These are phyloP conservation scores for Penicillium herquei DNA, from an alignment of 495 filamentous ascomycete species.

Conservation along the genomic window DNA sequence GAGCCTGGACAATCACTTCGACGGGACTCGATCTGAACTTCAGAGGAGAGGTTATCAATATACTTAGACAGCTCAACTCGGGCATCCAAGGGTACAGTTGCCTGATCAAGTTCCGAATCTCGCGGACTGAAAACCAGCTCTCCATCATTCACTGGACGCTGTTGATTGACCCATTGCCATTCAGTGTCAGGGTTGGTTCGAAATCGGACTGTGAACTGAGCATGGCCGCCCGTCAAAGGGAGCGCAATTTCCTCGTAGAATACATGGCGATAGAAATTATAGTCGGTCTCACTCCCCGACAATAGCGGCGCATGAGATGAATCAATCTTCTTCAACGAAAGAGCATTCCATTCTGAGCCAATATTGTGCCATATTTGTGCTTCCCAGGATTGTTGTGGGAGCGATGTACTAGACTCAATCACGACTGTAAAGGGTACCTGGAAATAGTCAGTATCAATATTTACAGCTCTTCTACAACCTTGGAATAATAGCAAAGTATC, in stretches of 20 bases:
- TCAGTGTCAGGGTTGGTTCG: constrained; percentile 48
- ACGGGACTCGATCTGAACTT: constrained; percentile 54
- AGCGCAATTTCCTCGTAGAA: constrained; percentile 35
- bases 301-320: constrained; percentile 32
- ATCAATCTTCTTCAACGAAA: constrained; percentile 29
- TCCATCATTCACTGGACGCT: constrained; percentile 59
- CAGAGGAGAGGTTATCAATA: constrained; percentile 57
- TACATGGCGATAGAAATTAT: constrained; percentile 37
- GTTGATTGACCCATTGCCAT: constrained; percentile 78
- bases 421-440: constrained; percentile 64
- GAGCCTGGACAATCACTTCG: constrained; percentile 70
- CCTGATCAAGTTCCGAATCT: constrained; percentile 5
- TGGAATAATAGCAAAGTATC: neutral
- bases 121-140: constrained; percentile 44
- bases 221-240: constrained; percentile 27
- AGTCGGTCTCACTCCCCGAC: constrained; percentile 18
- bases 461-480: neutral
- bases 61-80: constrained; percentile 54
- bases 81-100: constrained; percentile 7
- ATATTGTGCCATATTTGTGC: constrained; percentile 76
- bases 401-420: constrained; percentile 61
- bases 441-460: neutral
- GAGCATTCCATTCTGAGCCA: constrained; percentile 34
- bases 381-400: constrained; percentile 63
- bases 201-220: constrained; percentile 76